Percentiles rank a stretch among this genome's conserved stretches.
phyloP scores from a whole-genome alignment of 2,329 filamentous ascomycete species.

The Septoria linicola region DNA sequence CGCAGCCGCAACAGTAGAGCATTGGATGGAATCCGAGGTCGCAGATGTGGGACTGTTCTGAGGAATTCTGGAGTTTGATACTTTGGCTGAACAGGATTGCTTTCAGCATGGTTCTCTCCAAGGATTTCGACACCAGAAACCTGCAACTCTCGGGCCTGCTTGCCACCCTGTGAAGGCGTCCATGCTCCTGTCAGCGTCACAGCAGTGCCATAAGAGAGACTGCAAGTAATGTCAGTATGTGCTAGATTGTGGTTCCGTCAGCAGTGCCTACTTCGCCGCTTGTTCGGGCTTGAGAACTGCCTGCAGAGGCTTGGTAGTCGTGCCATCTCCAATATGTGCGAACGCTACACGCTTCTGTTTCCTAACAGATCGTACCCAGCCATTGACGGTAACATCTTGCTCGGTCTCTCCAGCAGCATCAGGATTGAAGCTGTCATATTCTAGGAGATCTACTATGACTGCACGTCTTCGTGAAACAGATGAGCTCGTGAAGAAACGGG shows the following conservation, averaged over 20 bases:
- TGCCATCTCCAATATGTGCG: constrained; percentile 83
- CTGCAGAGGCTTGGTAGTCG: constrained; percentile 74
- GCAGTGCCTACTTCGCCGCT: constrained; percentile 64
- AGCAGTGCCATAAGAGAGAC: constrained; percentile 77
- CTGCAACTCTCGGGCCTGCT: constrained; percentile 78
- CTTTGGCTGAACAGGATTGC: constrained; percentile 93
- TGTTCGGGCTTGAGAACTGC: constrained; percentile 72
- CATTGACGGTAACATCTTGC: constrained; percentile 56
- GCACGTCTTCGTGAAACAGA: constrained; percentile 21
- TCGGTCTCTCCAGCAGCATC: constrained; percentile 14
- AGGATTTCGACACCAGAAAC: constrained; percentile 68
- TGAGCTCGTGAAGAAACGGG: constrained; percentile 21
- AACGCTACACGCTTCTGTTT: constrained; percentile 84
- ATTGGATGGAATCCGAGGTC: constrained; percentile 77
- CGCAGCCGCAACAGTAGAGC: constrained; percentile 76
- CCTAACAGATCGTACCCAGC: constrained; percentile 79
- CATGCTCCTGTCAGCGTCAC: constrained; percentile 76
- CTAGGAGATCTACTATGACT: constrained; percentile 31
- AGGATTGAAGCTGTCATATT: constrained; percentile 19
- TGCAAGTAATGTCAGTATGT: constrained; percentile 41
- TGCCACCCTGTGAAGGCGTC: constrained; percentile 64
- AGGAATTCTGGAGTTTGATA: constrained; percentile 89
- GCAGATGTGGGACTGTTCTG: constrained; percentile 82
- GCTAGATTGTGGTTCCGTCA: background rate
- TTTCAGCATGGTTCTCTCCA: constrained; percentile 80